Percentiles rank a stretch among this genome's conserved stretches.
These are phyloP conservation scores for Dactylellina leptospora DNA, from an alignment of 2,329 filamentous ascomycete genomes.

Conservation along the genomic window DNA sequence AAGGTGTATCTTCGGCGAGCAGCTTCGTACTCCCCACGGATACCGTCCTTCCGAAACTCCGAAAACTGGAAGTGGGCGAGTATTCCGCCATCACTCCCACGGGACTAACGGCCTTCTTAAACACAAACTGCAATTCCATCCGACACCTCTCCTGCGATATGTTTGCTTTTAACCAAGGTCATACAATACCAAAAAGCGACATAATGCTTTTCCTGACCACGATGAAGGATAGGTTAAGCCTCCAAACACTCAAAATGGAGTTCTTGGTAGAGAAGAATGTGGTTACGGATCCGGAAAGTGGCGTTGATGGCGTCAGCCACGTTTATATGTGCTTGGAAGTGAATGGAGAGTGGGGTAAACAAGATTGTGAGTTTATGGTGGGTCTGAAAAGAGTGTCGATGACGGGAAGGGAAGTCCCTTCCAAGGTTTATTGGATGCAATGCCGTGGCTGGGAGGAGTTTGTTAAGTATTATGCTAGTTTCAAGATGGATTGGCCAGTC, in stretches of 20 bases:
- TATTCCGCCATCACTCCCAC: slow-evolving; percentile 14
- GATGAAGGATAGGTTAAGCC: slow-evolving; percentile 6
- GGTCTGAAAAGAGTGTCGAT: slow-evolving; percentile 21
- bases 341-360: slow-evolving; percentile 3
- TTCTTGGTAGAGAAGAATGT: slow-evolving; percentile 10
- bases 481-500: neutral
- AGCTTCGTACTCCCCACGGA: slow-evolving; percentile 32
- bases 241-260: slow-evolving; percentile 27
- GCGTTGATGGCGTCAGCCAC: neutral
- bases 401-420: slow-evolving; percentile 9
- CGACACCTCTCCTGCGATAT: slow-evolving; percentile 30
- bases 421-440: slow-evolving; percentile 20
- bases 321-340: slow-evolving; percentile 28
- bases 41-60: slow-evolving; percentile 11
- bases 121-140: slow-evolving; percentile 12
- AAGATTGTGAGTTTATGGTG: slow-evolving; percentile 30
- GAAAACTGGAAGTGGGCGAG: slow-evolving; percentile 32
- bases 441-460: slow-evolving; percentile 39
- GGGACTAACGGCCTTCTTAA: slow-evolving; percentile 16
- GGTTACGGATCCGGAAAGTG: neutral
- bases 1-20: neutral
- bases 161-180: slow-evolving; percentile 22
- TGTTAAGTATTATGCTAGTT: slow-evolving; percentile 1
- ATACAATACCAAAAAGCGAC: slow-evolving; percentile 15
- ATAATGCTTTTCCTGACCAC: slow-evolving; percentile 18